Conservation (phyloP, 805 yeast species). For the Kodamaea kaohsiungensis region DNA sequence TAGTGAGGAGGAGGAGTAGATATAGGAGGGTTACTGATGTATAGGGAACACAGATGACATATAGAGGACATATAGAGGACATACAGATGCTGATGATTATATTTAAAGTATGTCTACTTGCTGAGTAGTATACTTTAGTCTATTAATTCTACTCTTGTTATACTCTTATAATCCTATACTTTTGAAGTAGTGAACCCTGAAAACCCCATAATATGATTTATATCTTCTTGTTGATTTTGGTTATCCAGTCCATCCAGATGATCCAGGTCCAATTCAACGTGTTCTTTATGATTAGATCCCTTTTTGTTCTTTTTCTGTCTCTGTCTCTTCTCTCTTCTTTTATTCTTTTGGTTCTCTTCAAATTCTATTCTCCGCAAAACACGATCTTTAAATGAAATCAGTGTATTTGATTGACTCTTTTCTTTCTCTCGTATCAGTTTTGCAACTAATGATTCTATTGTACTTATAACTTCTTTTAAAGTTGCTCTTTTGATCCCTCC, state of each 20-base stretch:
- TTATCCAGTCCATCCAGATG: not conserved
- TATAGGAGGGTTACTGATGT: no score
- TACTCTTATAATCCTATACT: constrained; percentile 11
- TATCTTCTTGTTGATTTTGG: not conserved
- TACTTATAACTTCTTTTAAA: constrained; percentile 31
- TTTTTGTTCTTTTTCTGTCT: constrained; percentile 18
- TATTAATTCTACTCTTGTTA: no score
- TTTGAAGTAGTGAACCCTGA: constrained; percentile 54
- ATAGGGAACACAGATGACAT: no score
- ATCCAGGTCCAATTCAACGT: no score
- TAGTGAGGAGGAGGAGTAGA: not conserved
- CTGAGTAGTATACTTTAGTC: no score
- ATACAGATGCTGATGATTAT: no score
- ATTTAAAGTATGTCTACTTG: no score
- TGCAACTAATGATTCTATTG: constrained; percentile 31
- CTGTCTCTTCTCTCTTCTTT: constrained; percentile 26
- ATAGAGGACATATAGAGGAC: no score
- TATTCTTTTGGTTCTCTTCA: constrained; percentile 36
- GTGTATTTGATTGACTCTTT: not conserved
- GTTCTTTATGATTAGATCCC: constrained; percentile 22
- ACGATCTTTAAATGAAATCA: constrained; percentile 39
- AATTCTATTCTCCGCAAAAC: constrained; percentile 39
- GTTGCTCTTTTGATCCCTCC: constrained; percentile 39
- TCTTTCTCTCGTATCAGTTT: constrained; percentile 19
- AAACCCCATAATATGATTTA: constrained; percentile 59